Evolutionary conservation across 2,329 filamentous ascomycete genomes (phyloP), one percentile per base, ranked within the genome.

Genomic region (Alternaria brassicae): DNA sequence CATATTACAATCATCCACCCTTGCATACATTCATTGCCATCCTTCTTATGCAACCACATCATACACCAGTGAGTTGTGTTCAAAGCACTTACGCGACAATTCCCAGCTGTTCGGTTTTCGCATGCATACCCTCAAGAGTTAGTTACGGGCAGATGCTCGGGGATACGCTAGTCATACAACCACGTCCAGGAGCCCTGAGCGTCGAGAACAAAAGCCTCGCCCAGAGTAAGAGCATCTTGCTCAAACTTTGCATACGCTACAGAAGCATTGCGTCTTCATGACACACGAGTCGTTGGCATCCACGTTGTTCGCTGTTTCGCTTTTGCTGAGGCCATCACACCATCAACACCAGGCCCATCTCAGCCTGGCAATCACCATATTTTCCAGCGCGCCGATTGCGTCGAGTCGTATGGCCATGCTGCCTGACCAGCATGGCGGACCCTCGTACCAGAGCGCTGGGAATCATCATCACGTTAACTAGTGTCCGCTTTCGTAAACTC

Each of bases 401-500:
- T 36, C 28, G 23, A 40, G 44, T 47, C 53, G 49, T 40, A 30
- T 56, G 36, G 44, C 56, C 13, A 42, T 23, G 13, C 44, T 49
- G 42, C 34, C 51, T 49, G 51, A 21, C 41, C 52, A 32, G 39
- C 32, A 39, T 48, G 52, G 44, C 48, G 48, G 42, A 55, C n/a
- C 27, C 56, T 45, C 39, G 37, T 58, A 42, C 56, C 56, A 41
- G 44, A 15, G 13, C 37, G 30, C 36, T 55, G 56, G 56, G 41
- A 51, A 55, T 58, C 44, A 49, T 19, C 51, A 44, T 32, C 47
- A 36, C 21, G 42, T 41, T 34, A 37, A 48, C 37, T 58, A 58
- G 56, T 49, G 51, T 50, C 56, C 56, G 56, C 50, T 58, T 28
- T 39, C 48, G 23, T 53, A 54, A 41, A 44, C 44, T 41, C 51